Conservation (phyloP, 768 basidiomycete genomes). For the Hydnum rufescens region DNA sequence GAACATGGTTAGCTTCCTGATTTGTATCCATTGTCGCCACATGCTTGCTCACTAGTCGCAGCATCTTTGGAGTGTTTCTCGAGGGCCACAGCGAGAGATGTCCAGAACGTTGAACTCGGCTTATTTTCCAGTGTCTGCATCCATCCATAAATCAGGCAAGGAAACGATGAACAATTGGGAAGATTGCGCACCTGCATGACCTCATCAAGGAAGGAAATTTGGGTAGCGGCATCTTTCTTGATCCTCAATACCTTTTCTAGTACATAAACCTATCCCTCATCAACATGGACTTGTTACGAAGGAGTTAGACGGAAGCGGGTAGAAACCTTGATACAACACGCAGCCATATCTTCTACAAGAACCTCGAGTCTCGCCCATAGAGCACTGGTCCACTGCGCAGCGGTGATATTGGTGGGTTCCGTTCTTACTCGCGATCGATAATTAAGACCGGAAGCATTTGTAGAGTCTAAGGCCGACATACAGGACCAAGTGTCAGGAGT, state of each 20-base stretch:
- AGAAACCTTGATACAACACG: slow-evolving; percentile 69
- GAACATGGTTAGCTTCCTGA: not conserved
- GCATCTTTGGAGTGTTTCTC: slow-evolving; percentile 71
- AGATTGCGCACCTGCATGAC: slow-evolving; percentile 55
- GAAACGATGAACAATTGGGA: too few relatives aligned
- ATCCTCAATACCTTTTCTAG: slow-evolving; percentile 83
- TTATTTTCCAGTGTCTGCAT: slow-evolving; percentile 66
- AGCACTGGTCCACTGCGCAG: slow-evolving; percentile 66
- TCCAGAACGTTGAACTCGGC: slow-evolving; percentile 86
- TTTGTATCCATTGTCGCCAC: not conserved
- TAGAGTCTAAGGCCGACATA: slow-evolving; percentile 12
- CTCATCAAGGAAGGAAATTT: slow-evolving; percentile 71
- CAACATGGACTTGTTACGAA: not conserved
- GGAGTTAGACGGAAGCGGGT: not conserved
- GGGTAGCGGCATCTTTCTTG: slow-evolving; percentile 66
- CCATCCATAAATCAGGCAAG: not conserved
- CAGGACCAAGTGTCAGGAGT: not conserved
- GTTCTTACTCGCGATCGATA: slow-evolving; percentile 78
- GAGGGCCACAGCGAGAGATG: slow-evolving; percentile 52
- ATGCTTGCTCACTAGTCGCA: slow-evolving; percentile 40
- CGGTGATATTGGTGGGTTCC: slow-evolving; percentile 75
- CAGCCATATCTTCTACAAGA: slow-evolving; percentile 75
- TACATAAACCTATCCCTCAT: slow-evolving; percentile 78
- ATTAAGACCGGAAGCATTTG: slow-evolving; percentile 22
- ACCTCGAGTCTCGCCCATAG: slow-evolving; percentile 66